phyloP scores from a whole-genome alignment of 139 green algal genomes.

The Auxenochlorella pyrenoidosa region DNA sequence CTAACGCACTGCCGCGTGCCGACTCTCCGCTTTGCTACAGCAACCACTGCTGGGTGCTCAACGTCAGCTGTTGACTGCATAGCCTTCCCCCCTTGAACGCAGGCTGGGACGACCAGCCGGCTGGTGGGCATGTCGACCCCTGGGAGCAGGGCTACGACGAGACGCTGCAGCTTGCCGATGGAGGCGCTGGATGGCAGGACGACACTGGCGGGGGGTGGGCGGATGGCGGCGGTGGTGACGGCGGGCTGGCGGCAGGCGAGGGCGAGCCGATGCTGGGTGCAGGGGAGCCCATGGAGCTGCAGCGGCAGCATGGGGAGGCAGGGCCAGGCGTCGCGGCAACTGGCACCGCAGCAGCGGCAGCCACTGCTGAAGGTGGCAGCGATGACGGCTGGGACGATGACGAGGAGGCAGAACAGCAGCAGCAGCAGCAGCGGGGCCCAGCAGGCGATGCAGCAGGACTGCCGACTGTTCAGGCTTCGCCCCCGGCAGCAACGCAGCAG shows the following conservation, averaged over 20 bases:
- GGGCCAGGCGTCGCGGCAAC: background rate
- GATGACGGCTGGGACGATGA: background rate
- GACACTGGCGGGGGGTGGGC: background rate
- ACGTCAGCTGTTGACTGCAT: too few species aligned
- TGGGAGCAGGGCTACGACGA: constrained; percentile 24
- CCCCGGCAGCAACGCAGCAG: too few species aligned
- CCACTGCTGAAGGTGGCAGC: background rate
- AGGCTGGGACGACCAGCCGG: background rate
- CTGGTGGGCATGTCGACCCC: background rate
- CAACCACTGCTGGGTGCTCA: background rate
- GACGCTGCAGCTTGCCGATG: background rate
- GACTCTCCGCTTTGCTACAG: background rate
- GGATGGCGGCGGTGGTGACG: background rate
- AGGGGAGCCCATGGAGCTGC: background rate
- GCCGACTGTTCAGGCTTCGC: too few species aligned
- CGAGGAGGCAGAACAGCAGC: background rate
- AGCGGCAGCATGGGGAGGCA: background rate
- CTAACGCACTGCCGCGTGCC: background rate
- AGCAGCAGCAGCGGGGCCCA: background rate
- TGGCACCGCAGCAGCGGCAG: background rate
- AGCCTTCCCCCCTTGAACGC: too few species aligned
- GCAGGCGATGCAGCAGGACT: too few species aligned
- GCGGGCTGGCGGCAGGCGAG: background rate
- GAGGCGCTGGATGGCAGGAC: background rate
- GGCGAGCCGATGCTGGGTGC: background rate